These are phyloP conservation scores for Solioccasus polychromus DNA, from an alignment of 768 basidiomycete genomes.

Conservation along the genomic window DNA sequence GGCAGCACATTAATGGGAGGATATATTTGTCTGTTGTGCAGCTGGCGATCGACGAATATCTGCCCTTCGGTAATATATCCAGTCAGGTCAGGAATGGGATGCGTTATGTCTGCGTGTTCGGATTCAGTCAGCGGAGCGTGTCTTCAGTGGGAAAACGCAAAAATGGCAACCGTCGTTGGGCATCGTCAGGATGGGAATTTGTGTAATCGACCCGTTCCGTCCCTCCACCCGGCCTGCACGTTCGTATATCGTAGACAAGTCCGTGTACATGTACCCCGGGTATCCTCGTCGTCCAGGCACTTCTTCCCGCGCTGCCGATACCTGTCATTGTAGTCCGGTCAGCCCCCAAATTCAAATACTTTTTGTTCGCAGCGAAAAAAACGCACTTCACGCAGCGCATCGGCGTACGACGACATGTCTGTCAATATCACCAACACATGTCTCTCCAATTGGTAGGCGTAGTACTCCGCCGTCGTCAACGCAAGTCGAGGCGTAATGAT, in stretches of 20 bases:
- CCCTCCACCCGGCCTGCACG: constrained; percentile 98
- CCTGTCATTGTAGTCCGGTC: constrained; percentile 42
- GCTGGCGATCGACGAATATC: constrained; percentile 96
- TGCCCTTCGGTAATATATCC: constrained; percentile 99
- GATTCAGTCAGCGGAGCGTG: constrained; percentile 23
- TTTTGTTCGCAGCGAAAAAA: constrained; percentile 20
- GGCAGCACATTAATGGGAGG: constrained; percentile 99
- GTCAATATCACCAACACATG: constrained; percentile 99
- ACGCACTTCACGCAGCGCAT: constrained; percentile 88
- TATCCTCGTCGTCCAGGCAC: constrained; percentile 99
- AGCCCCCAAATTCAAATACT: too few species aligned
- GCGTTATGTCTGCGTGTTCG: constrained; percentile 84
- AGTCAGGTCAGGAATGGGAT: constrained; percentile 98
- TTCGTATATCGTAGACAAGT: constrained; percentile 99
- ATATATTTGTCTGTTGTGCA: constrained; percentile 96
- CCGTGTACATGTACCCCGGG: constrained; percentile 98
- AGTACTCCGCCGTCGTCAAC: constrained; percentile 97
- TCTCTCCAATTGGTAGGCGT: constrained; percentile 99
- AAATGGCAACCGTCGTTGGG: constrained; percentile 87
- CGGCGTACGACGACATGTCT: constrained; percentile 98
- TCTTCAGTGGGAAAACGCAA: constrained; percentile 13
- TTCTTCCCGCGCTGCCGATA: constrained; percentile 98
- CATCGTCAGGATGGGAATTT: constrained; percentile 99
- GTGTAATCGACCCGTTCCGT: constrained; percentile 98
- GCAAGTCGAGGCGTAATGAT: constrained; percentile 99